These are phyloP conservation scores for Jackrogersella multiformis DNA, from an alignment of 495 filamentous ascomycete genomes.

Conservation along the genomic window DNA sequence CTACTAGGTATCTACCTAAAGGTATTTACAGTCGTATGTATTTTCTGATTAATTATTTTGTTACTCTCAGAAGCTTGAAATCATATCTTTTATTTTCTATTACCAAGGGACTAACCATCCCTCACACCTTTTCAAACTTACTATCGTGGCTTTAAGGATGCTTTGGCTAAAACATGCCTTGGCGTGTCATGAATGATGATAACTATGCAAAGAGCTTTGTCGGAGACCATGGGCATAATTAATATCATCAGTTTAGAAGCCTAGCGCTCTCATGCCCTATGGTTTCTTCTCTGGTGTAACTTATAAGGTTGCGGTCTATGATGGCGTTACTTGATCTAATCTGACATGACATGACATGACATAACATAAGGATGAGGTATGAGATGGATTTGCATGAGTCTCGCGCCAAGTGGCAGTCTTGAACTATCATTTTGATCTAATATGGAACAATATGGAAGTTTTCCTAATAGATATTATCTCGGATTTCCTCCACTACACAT, in stretches of 20 bases:
- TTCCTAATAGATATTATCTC: slow-evolving; percentile 45
- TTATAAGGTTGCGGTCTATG: too few relatives aligned
- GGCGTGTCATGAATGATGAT: slow-evolving; percentile 55
- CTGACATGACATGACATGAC: slow-evolving; percentile 62
- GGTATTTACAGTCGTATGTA: too few relatives aligned
- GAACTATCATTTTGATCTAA: slow-evolving; percentile 15
- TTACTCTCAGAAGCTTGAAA: too few relatives aligned
- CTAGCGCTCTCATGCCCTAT: slow-evolving; percentile 47
- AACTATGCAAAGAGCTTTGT: slow-evolving; percentile 52
- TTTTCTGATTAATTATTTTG: slow-evolving; percentile 9
- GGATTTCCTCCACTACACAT: slow-evolving; percentile 62
- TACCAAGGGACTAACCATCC: too few relatives aligned
- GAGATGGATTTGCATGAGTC: slow-evolving; percentile 22
- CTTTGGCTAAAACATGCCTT: slow-evolving; percentile 21
- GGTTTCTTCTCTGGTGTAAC: slow-evolving; percentile 61
- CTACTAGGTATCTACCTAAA: too few relatives aligned
- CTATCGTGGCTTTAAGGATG: slow-evolving; percentile 9
- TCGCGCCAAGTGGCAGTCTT: slow-evolving; percentile 18
- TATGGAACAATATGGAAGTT: too few relatives aligned
- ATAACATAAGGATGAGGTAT: slow-evolving; percentile 32
- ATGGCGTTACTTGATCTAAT: slow-evolving; percentile 66
- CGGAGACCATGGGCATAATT: slow-evolving; percentile 54
- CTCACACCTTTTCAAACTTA: background rate
- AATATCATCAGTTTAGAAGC: slow-evolving; percentile 48
- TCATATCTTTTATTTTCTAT: too few relatives aligned